phyloP scores from a whole-genome alignment of 192 early-diverging fungal species.

The Linnemannia schmuckeri region DNA sequence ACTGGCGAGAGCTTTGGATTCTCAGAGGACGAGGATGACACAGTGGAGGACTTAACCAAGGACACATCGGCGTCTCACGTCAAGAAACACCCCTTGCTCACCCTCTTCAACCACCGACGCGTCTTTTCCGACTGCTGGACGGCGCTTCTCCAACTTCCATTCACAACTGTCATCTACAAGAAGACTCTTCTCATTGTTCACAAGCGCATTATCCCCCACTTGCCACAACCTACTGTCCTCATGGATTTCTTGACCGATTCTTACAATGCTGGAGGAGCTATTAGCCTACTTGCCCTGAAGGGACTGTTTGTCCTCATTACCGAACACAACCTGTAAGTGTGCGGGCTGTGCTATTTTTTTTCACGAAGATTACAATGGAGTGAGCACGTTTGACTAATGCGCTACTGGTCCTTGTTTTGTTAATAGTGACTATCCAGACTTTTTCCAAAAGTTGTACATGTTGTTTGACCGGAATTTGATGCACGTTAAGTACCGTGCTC shows the following conservation, averaged over 20 bases:
- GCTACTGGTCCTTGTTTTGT: not conserved
- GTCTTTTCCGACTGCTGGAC: constrained; percentile 90
- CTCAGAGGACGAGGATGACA: constrained; percentile 48
- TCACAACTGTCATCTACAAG: constrained; percentile 84
- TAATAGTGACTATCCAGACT: constrained; percentile 94
- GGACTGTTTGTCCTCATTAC: constrained; percentile 95
- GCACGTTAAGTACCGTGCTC: constrained; percentile 94
- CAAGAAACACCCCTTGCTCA: constrained; percentile 48
- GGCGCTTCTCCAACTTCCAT: constrained; percentile 76
- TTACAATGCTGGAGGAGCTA: constrained; percentile 88
- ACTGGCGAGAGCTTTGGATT: constrained; percentile 44
- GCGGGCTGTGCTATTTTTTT: not conserved
- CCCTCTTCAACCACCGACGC: constrained; percentile 69
- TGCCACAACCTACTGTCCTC: constrained; percentile 81
- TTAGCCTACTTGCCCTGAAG: constrained; percentile 94
- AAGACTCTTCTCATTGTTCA: constrained; percentile 86
- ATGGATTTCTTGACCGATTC: constrained; percentile 95
- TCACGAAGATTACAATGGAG: not conserved
- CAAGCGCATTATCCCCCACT: constrained; percentile 89
- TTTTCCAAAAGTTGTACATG: constrained; percentile 94
- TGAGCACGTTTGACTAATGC: not conserved
- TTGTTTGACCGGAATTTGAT: constrained; percentile 91
- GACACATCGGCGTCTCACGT: constrained; percentile 20
- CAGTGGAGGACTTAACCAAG: constrained; percentile 50
- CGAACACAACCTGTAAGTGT: constrained; percentile 91